A percentile compares a stretch with the other conserved stretches of the same genome.
Conservation (phyloP, 2,329 filamentous ascomycete species). For the Cadophora gregata region DNA sequence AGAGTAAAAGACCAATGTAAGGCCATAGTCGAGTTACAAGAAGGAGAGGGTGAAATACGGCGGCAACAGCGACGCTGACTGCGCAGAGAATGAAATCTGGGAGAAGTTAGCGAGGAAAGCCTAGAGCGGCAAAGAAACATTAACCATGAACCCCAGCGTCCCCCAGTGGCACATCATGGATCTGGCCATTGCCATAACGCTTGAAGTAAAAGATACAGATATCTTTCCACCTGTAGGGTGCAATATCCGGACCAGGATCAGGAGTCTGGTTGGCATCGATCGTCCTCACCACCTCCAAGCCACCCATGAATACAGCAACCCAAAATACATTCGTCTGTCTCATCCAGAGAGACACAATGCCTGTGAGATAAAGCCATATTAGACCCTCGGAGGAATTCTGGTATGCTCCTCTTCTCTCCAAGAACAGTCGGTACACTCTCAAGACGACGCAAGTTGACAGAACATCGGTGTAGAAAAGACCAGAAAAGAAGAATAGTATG, state of each 20-base stretch:
- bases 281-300: conserved; percentile 59
- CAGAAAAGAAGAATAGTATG: conserved; percentile 93
- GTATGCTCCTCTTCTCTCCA: conserved; percentile 45
- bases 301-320: conserved; percentile 80
- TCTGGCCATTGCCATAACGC: conserved; percentile 52
- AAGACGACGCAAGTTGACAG: conserved; percentile 80
- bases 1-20: conserved; percentile 64
- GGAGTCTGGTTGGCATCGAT: conserved; percentile 51
- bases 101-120: conserved; percentile 32
- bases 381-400: conserved; percentile 28
- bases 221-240: conserved; percentile 26
- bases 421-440: conserved; percentile 65
- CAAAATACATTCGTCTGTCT: conserved; percentile 98
- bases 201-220: conserved; percentile 22
- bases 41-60: conserved; percentile 53
- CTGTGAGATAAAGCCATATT: conserved; percentile 55
- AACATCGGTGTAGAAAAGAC: conserved; percentile 93
- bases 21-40: conserved; percentile 60
- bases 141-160: conserved; percentile 57
- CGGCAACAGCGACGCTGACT: conserved; percentile 68
- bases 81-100: conserved; percentile 62
- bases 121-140: not conserved
- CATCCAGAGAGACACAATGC: conserved; percentile 73
- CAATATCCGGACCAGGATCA: conserved; percentile 11
- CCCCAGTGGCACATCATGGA: conserved; percentile 60